Evolutionary conservation across 2,329 filamentous ascomycete genomes (phyloP).

Genomic region (Arachnopeziza araneosa): DNA sequence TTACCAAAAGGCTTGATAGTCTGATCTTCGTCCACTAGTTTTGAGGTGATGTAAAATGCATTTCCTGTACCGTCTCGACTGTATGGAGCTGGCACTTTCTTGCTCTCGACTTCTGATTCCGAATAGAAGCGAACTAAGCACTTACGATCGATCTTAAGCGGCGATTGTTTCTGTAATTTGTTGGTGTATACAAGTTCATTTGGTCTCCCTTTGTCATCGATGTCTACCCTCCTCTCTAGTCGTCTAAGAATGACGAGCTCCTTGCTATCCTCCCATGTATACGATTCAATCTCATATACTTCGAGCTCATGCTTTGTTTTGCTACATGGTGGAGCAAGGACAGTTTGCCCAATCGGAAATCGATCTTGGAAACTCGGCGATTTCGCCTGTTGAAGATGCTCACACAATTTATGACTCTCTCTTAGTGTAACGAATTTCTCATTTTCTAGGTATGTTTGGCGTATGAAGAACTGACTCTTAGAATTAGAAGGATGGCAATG

Average conservation of each 20-base stretch:
- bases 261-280: slow-evolving; percentile 26
- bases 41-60: slow-evolving; percentile 56
- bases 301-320: slow-evolving; percentile 43
- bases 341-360: slow-evolving; percentile 48
- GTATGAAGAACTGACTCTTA: slow-evolving; percentile 55
- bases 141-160: slow-evolving; percentile 41
- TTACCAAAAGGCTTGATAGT: slow-evolving; percentile 33
- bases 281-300: slow-evolving; percentile 51
- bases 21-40: slow-evolving; percentile 24
- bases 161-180: slow-evolving; percentile 34
- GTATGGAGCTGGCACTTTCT: slow-evolving; percentile 56
- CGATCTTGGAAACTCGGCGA: not conserved
- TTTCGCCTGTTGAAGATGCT: slow-evolving; percentile 26
- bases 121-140: slow-evolving; percentile 57
- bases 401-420: slow-evolving; percentile 49
- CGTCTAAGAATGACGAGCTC: slow-evolving; percentile 41
- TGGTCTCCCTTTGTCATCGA: slow-evolving; percentile 30
- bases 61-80: slow-evolving; percentile 59
- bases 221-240: slow-evolving; percentile 44
- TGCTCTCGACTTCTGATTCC: slow-evolving; percentile 26
- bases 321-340: slow-evolving; percentile 39
- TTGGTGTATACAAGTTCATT: slow-evolving; percentile 53
- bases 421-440: slow-evolving; percentile 58
- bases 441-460: slow-evolving; percentile 60
- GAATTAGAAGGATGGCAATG: slow-evolving; percentile 40